Evolutionary conservation across 2,329 filamentous ascomycete species (phyloP), one percentile per base, ranked within the genome.

Genomic region (Diaporthe longicolla): DNA sequence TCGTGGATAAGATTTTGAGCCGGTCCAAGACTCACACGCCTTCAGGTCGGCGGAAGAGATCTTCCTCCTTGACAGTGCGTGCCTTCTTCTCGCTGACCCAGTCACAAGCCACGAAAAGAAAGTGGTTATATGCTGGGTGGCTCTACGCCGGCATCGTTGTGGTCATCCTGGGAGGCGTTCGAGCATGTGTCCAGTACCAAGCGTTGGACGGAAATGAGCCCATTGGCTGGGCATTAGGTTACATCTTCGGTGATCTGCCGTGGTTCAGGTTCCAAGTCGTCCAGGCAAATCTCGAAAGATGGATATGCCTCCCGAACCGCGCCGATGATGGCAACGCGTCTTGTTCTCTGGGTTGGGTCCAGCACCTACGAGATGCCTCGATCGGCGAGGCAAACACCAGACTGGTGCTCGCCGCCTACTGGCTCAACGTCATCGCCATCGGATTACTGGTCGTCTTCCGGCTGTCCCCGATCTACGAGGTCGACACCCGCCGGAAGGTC

Each of bases 401-500:
- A n/a, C 90, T 98, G 1, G 78, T 93, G 5, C 85, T 98, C 24
- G 89, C 89, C 72, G 89, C 83, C 4, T 98, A 98, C 86, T 98
- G 93, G 87, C 77, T 92, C 0, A 77, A 83, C 5, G 90, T 97
- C 71, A 88, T 98, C 21, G 81, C 89, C 21, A 81, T 91, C 1
- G 97, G 96, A 0, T 87, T 98, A 48, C 84, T 91, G 13, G 87
- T 94, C 5, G 94, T 98, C 10, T 90, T 97, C 70, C 90, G 88
- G 55, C 89, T 97, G 50, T 94, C 93, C 54, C 87, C 91, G 4
- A 86, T 94, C 66, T 95, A 94, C 77, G 95, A 98, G 83, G 96
- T 99, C 61, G 97, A 99, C 83, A 99, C 97, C 1, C 91, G 97
- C 66, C 92, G 97, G 68, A 99, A 99, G 83, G 94, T 98, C 32